Base-by-base conservation (phyloP, 495 filamentous ascomycete genomes). In the Hyaloscypha bicolor region DNA sequence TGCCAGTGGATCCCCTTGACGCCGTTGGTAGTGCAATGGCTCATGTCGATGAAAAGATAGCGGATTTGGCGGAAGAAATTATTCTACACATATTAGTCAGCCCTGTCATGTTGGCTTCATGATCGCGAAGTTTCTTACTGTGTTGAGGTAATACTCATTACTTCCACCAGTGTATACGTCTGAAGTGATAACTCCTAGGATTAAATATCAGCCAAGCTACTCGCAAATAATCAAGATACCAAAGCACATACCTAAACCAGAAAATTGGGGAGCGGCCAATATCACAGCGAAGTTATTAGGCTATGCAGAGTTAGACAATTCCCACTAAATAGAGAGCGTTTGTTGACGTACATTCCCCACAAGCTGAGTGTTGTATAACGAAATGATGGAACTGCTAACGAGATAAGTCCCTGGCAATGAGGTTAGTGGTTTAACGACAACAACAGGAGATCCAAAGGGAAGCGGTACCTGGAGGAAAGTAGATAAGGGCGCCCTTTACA, bases 381-480 rank as follows among this genome's bases (percentile, higher is more conserved):
- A 86, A 14, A 89, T 73, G 65, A 95, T 85, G 3, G 90, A 88
- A 71, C 79, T 83, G 64, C 84, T 87, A 45, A 94, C 87, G 16
- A 88, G 64, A 31, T 69, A 69, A n/a, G 62, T 65, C 11, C 63
- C 63, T 56, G 9, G 8, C 22, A 29, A 29, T 56, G 53, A 56
- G 9, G 4, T 56, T 11, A 56, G 53, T 11, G 30, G 53, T 6
- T 25, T 56, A 3, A 6, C 21, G 25, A 32, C 9, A 6, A 9
- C 5, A 14, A 56, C 8, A 32, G 2, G 52, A 48, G 48, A 42
- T 2, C 25, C 25, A 25, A 25, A 25, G 39, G 16, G 87, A 63
- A 72, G 93, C 94, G 25, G 88, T 93, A 65, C 92, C 92, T 21
- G 90, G 80, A 5, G 92, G 92, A 80, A 95, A 95, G 79, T 91